These are phyloP conservation scores for Aspergillus sparsus DNA, from an alignment of 495 filamentous ascomycete species.

Conservation along the genomic window DNA sequence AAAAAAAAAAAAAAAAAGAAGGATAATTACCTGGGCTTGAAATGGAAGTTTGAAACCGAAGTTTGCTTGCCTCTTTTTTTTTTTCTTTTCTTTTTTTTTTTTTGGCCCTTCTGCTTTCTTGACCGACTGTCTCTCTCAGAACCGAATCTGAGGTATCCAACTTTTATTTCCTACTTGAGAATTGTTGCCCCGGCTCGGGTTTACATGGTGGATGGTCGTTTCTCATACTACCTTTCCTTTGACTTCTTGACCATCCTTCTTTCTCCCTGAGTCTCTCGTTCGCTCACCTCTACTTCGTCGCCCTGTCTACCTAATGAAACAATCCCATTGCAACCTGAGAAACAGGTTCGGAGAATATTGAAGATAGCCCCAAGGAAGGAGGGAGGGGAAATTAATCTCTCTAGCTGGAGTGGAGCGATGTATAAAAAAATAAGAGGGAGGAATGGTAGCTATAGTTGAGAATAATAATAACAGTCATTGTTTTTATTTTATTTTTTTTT, in stretches of 20 bases:
- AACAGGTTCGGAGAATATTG: no score
- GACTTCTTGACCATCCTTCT: background rate
- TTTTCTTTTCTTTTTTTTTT: conserved; percentile 1
- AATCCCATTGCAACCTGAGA: no score
- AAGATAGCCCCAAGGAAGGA: no score
- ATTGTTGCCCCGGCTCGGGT: background rate
- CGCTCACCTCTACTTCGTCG: no score
- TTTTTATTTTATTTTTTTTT: no score
- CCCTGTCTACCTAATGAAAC: no score
- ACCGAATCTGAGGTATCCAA: conserved; percentile 2
- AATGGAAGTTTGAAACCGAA: background rate
- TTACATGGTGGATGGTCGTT: background rate
- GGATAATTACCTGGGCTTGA: conserved; percentile 12
- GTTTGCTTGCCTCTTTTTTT: background rate
- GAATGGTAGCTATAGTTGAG: no score
- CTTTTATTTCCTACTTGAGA: conserved; percentile 1
- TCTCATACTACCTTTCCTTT: background rate
- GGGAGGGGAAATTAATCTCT: no score
- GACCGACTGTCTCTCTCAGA: background rate
- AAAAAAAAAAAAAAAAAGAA: conserved; percentile 2
- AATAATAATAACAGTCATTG: no score
- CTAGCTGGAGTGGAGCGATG: no score
- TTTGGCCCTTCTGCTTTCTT: background rate
- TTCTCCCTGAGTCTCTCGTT: no score
- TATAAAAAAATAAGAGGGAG: no score